Conservation (phyloP, 345 rosid species). For the Brassica nigra region DNA sequence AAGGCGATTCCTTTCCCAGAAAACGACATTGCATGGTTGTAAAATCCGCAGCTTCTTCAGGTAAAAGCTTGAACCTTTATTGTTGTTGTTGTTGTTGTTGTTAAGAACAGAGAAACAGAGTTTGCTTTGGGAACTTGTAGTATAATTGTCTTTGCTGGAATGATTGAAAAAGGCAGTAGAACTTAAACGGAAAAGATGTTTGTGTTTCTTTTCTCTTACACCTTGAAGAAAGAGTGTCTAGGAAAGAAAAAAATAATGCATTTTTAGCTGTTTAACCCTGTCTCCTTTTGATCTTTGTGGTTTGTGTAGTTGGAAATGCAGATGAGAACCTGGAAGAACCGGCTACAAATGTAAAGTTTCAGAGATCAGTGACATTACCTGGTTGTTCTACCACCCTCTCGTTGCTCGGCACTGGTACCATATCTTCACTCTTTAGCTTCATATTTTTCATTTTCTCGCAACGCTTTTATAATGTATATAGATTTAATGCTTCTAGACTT, state of each 20-base stretch:
- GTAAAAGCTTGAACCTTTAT: constrained; percentile 34
- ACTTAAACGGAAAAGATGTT: neutral
- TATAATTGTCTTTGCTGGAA: neutral
- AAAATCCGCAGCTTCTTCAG: constrained; percentile 52
- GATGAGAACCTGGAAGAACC: constrained; percentile 59
- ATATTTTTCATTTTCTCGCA: neutral
- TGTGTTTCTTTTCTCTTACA: constrained; percentile 8
- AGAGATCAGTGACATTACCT: constrained; percentile 57
- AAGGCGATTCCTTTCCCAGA: neutral
- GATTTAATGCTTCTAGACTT: neutral
- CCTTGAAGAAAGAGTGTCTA: constrained; percentile 4
- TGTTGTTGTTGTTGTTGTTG: neutral
- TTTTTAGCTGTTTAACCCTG: neutral
- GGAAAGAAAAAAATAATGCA: neutral
- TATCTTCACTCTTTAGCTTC: neutral
- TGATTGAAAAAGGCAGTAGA: neutral
- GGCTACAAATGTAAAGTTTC: constrained; percentile 65
- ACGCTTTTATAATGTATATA: neutral
- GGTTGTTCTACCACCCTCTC: constrained; percentile 62
- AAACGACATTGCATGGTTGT: constrained; percentile 27
- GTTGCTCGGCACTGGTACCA: constrained; percentile 77
- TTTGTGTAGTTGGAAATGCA: constrained; percentile 58
- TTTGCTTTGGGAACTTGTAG: neutral
- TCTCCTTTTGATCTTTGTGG: constrained; percentile 12
- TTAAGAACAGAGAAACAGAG: neutral